Evolutionary conservation across 305 asterid species (phyloP), one percentile per base, ranked within the genome.

Genomic region (Striga hermonthica): DNA sequence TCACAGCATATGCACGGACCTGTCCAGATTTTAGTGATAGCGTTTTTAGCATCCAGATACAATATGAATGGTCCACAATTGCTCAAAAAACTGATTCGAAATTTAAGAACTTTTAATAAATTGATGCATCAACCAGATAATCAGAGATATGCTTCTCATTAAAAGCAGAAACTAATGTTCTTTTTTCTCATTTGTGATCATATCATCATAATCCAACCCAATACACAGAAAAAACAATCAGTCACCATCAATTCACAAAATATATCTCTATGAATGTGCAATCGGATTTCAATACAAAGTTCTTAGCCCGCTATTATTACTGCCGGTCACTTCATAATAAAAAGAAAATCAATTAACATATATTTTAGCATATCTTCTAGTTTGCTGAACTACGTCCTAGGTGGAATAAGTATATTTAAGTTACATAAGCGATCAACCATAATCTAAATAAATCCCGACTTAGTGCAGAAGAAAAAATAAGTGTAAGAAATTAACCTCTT

Each of bases 1-100:
- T 88, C 64, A 90, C 99, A 47, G 99, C 99, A 81, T 93, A 90
- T 66, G 99, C 97, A 53, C 99, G 97, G 70, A 93, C 99, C 99
- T 93, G 77, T 38, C 35, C 31, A 63, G 37, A 66, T 68, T 53
- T 70, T 37, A 73, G 62, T 55, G 48, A 60, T 37, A 28, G 39
- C 43, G 3, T 34, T 15, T 61, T 67, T 54, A 38, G 36, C 62
- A 49, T 37, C 58, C 50, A 62, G 16, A 67, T 31, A 49, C 6
- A 41, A 36, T 55, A 56, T 45, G 13, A n/a, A 7, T 11, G 9
- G 55, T 49, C 40, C 58, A 37, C 41, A 47, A 49, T 5, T 52
- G 22, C 22, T 52, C 8, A 14, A 15, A 41, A 41, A 2, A 41
- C 10, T 41, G 3, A 41, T 3, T 15, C 3, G 3, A 15, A 52